Conservation (phyloP, 1,284 basidiomycete species). For the Moesziomyces aphidis region DNA sequence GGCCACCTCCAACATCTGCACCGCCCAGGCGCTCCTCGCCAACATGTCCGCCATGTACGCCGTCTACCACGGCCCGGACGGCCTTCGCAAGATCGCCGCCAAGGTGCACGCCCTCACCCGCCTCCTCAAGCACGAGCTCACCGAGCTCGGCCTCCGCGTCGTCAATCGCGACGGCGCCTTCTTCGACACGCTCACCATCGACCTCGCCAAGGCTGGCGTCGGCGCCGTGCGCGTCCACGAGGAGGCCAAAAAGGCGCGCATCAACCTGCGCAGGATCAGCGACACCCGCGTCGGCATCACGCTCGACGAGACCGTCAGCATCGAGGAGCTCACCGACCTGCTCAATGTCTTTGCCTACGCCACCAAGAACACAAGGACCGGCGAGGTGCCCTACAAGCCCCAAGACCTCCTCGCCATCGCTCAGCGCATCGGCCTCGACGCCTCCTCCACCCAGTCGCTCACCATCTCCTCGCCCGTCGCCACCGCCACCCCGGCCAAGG, state of each 20-base stretch:
- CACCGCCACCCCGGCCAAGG: constrained; percentile 26
- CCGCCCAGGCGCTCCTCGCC: constrained; percentile 65
- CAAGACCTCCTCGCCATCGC: constrained; percentile 55
- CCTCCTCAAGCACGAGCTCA: constrained; percentile 79
- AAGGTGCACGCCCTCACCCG: constrained; percentile 91
- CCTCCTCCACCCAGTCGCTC: constrained; percentile 49
- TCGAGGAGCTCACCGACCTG: constrained; percentile 75
- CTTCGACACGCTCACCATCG: constrained; percentile 94
- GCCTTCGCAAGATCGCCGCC: constrained; percentile 84
- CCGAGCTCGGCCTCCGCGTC: constrained; percentile 77
- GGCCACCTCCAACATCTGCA: constrained; percentile 68
- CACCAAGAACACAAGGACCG: constrained; percentile 67
- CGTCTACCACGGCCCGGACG: constrained; percentile 92
- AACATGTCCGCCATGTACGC: constrained; percentile 71
- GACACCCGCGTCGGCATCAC: constrained; percentile 84
- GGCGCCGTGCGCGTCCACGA: constrained; percentile 78
- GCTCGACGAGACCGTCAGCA: constrained; percentile 88
- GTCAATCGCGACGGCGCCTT: constrained; percentile 73
- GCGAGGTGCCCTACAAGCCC: constrained; percentile 57
- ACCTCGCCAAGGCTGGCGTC: constrained; percentile 75
- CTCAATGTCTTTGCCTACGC: constrained; percentile 81
- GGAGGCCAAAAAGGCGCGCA: constrained; percentile 75
- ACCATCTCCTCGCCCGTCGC: constrained; percentile 36
- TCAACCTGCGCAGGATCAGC: constrained; percentile 88
- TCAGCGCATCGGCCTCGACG: constrained; percentile 48